These are phyloP conservation scores for Thalassia testudinum DNA, from an alignment of 116 monocot species.

Conservation along the genomic window DNA sequence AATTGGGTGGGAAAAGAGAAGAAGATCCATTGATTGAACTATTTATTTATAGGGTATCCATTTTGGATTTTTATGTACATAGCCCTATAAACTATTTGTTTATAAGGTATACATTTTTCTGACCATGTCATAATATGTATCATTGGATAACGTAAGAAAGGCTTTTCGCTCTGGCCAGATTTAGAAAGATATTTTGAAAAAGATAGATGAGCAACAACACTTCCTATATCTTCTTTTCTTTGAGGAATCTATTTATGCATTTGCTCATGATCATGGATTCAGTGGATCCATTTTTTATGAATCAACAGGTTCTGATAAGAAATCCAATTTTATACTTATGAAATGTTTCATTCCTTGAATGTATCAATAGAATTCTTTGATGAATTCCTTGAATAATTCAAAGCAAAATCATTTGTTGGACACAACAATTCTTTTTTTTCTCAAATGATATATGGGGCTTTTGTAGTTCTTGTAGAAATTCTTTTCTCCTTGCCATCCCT, in stretches of 20 bases:
- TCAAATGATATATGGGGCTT: neutral
- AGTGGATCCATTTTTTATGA: neutral
- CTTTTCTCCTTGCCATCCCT: neutral
- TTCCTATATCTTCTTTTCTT: neutral
- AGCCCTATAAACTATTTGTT: no score
- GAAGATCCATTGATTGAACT: no score
- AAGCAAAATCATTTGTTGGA: neutral
- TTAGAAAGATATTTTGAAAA: no score
- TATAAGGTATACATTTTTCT: no score
- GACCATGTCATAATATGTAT: no score
- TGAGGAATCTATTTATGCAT: neutral
- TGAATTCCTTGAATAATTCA: neutral
- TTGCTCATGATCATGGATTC: neutral
- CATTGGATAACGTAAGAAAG: no score
- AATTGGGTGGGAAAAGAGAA: no score
- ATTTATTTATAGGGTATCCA: no score
- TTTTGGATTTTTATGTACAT: no score
- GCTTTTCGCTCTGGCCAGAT: no score
- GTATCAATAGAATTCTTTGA: neutral
- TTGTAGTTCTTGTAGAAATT: neutral
- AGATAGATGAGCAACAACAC: no score
- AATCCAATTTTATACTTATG: neutral
- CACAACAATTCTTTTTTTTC: neutral
- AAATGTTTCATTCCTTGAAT: neutral
- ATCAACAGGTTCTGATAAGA: neutral